A percentile compares a stretch with the other conserved stretches of the same genome.
These are phyloP conservation scores for Dactylellina haptotyla DNA, from an alignment of 2,329 filamentous ascomycete species.

Conservation along the genomic window DNA sequence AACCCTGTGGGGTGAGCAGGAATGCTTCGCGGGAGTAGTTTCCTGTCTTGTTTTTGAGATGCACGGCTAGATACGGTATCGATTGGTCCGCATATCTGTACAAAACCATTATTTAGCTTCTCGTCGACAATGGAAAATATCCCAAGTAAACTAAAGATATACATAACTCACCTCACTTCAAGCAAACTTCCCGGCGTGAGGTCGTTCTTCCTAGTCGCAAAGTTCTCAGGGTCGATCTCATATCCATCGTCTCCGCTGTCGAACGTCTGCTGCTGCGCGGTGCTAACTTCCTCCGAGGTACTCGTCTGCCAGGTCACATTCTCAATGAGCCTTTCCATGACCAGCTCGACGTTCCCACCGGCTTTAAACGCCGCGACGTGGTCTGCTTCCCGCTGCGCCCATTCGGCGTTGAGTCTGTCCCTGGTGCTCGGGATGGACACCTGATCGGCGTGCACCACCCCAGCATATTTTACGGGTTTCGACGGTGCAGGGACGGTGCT, in stretches of 20 bases:
- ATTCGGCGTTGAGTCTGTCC: constrained; percentile 7
- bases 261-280: neutral
- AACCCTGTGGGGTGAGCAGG: constrained; percentile 24
- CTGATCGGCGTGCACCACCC: constrained; percentile 6
- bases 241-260: constrained; percentile 4
- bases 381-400: constrained; percentile 15
- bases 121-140: neutral
- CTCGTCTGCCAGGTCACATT: constrained; percentile 18
- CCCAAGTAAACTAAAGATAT: neutral
- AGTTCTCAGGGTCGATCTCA: constrained; percentile 42
- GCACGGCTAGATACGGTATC: constrained; percentile 24
- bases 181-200: constrained; percentile 35
- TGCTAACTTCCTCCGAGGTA: neutral
- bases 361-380: constrained; percentile 3
- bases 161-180: constrained; percentile 26
- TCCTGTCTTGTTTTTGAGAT: constrained; percentile 42
- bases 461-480: neutral
- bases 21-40: constrained; percentile 46
- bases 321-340: constrained; percentile 32
- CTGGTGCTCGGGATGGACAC: constrained; percentile 2
- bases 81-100: constrained; percentile 20
- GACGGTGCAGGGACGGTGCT: too few species aligned
- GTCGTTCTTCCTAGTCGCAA: constrained; percentile 21
- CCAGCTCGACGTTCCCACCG: constrained; percentile 20
- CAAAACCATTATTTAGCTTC: neutral